A percentile compares a stretch with the other conserved stretches of the same genome.
These are phyloP conservation scores for Fusarium subtropicale DNA, from an alignment of 2,329 filamentous ascomycete species.

Conservation along the genomic window DNA sequence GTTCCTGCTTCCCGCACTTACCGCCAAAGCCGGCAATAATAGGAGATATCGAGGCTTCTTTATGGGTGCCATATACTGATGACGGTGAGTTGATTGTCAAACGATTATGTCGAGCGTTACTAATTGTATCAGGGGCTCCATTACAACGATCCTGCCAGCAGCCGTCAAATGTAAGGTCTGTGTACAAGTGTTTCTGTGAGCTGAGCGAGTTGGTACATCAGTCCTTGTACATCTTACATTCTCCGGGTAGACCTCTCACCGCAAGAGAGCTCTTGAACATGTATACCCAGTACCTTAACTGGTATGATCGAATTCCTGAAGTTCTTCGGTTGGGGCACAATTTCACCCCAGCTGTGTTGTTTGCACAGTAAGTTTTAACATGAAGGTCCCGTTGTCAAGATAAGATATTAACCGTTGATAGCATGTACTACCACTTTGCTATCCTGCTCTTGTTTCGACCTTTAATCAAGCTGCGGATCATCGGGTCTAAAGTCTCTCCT, in stretches of 20 bases:
- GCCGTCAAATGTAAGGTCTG: slow-evolving; percentile 74
- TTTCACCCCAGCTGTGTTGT: slow-evolving; percentile 78
- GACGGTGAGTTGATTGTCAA: slow-evolving; percentile 60
- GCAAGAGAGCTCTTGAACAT: slow-evolving; percentile 71
- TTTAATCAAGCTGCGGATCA: slow-evolving; percentile 72
- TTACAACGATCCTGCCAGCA: slow-evolving; percentile 68
- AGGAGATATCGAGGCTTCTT: slow-evolving; percentile 67
- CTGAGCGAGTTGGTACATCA: slow-evolving; percentile 80
- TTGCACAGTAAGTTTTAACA: slow-evolving; percentile 71
- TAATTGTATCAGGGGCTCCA: slow-evolving; percentile 58
- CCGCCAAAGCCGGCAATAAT: slow-evolving; percentile 71
- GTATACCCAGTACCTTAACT: slow-evolving; percentile 76
- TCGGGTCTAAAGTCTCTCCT: slow-evolving; percentile 72
- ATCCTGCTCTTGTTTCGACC: slow-evolving; percentile 81
- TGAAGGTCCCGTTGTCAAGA: background rate
- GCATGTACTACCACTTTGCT: slow-evolving; percentile 77
- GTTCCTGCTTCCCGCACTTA: slow-evolving; percentile 66
- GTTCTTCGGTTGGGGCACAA: slow-evolving; percentile 73
- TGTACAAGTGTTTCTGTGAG: slow-evolving; percentile 76
- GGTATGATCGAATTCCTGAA: slow-evolving; percentile 76
- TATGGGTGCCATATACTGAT: slow-evolving; percentile 70
- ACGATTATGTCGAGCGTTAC: background rate
- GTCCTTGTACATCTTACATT: slow-evolving; percentile 77
- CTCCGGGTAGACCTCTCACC: slow-evolving; percentile 73
- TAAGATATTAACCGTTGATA: slow-evolving; percentile 45